Conservation (phyloP, 495 filamentous ascomycete species). For the Xylaria palmicola region DNA sequence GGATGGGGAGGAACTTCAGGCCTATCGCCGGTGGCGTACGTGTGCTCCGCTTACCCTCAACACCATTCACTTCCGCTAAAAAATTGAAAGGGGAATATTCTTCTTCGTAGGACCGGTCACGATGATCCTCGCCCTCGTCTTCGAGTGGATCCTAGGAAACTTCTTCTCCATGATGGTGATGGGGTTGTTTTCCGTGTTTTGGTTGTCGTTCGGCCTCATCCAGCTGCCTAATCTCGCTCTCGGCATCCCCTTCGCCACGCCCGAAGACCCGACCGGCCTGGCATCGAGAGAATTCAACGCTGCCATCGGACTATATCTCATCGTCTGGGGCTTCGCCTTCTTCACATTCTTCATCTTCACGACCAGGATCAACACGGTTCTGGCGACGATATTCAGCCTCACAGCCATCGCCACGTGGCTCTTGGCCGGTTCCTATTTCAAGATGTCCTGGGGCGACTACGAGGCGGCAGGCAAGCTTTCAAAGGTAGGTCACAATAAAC, state of each 20-base stretch:
- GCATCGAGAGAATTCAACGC: slow-evolving; percentile 50
- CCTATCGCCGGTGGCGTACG: slow-evolving; percentile 42
- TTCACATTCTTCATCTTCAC: slow-evolving; percentile 54
- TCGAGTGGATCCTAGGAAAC: slow-evolving; percentile 53
- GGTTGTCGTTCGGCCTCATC: slow-evolving; percentile 54
- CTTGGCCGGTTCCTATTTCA: slow-evolving; percentile 50
- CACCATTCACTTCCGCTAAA: not conserved
- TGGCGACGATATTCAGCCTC: slow-evolving; percentile 49
- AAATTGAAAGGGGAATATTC: slow-evolving; percentile 44
- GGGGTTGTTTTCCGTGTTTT: slow-evolving; percentile 57
- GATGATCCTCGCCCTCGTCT: slow-evolving; percentile 47
- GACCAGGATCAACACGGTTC: slow-evolving; percentile 49
- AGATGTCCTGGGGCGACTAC: slow-evolving; percentile 40
- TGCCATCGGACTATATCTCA: slow-evolving; percentile 48
- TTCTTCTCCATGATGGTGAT: slow-evolving; percentile 59
- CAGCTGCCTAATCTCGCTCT: slow-evolving; percentile 53
- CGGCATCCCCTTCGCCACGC: slow-evolving; percentile 45
- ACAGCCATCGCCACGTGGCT: slow-evolving; percentile 47
- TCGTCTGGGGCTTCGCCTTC: slow-evolving; percentile 53
- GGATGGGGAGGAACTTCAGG: slow-evolving; percentile 53
- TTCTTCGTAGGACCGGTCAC: slow-evolving; percentile 55
- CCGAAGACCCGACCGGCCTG: slow-evolving; percentile 42
- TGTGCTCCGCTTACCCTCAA: not conserved
- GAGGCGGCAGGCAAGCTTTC: slow-evolving; percentile 41
- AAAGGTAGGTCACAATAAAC: slow-evolving; percentile 31